phyloP scores from a whole-genome alignment of 345 rosid genomes.

The Sisymbrium altissimum region DNA sequence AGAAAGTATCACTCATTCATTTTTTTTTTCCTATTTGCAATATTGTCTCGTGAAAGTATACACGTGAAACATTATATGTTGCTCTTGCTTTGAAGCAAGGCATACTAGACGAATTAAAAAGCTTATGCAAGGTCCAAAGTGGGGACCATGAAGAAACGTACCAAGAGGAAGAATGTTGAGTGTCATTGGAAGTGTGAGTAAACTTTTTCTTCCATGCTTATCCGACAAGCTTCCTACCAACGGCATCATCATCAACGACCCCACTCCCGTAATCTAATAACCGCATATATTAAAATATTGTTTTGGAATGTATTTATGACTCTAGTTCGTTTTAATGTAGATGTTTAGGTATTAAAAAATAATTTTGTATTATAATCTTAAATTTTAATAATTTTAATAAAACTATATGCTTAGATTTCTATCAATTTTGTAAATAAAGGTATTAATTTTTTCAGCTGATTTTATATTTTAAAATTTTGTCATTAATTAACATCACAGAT shows the following conservation, averaged over 20 bases:
- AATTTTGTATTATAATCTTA: too few relatives aligned
- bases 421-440: too few relatives aligned
- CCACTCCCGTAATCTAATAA: conserved; percentile 69
- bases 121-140: not conserved
- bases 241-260: conserved; percentile 82
- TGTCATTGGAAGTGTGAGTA: conserved; percentile 64
- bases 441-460: too few relatives aligned
- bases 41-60: too few relatives aligned
- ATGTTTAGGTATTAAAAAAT: not conserved
- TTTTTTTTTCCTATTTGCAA: too few relatives aligned
- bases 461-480: too few relatives aligned
- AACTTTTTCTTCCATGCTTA: conserved; percentile 75
- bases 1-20: too few relatives aligned
- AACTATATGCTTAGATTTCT: too few relatives aligned
- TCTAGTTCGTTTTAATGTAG: not conserved
- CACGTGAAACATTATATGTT: not conserved
- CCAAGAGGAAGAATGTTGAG: conserved; percentile 69
- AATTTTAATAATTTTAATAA: too few relatives aligned
- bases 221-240: conserved; percentile 81
- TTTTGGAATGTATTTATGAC: not conserved
- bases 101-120: not conserved
- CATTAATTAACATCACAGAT: too few relatives aligned
- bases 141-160: conserved; percentile 30
- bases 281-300: not conserved
- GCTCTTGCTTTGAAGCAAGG: not conserved